Evolutionary conservation across 1,284 basidiomycete genomes (phyloP).

Genomic region (Malassezia sympodialis): DNA sequence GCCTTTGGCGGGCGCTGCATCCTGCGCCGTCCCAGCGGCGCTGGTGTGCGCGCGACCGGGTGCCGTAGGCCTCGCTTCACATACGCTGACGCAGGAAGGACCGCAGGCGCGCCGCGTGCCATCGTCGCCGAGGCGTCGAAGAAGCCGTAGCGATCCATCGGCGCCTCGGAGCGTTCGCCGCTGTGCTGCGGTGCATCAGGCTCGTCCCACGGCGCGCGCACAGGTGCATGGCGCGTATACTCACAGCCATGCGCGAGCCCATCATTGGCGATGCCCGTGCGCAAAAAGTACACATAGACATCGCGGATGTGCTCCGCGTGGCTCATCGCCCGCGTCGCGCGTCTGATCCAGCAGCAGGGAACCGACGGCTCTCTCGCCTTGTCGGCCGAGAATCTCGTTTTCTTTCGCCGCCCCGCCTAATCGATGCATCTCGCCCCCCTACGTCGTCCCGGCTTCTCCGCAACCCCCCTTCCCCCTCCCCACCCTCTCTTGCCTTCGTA

Average conservation of each 20-base stretch:
- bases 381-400: neutral
- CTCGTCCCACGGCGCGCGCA: conserved; percentile 24
- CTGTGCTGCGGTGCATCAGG: neutral
- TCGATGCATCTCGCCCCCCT: neutral
- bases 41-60: neutral
- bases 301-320: conserved; percentile 28
- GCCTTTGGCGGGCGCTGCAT: neutral
- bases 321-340: conserved; percentile 9
- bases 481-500: neutral
- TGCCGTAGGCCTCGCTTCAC: neutral
- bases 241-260: conserved; percentile 39
- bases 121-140: neutral
- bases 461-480: neutral
- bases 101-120: neutral
- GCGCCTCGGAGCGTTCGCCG: neutral
- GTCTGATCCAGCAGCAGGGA: neutral
- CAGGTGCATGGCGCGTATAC: conserved; percentile 33
- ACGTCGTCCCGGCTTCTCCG: neutral
- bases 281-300: conserved; percentile 38
- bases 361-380: neutral
- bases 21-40: neutral
- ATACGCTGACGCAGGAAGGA: neutral
- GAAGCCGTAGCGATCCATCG: conserved; percentile 15
- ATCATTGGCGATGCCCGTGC: conserved; percentile 31
- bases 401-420: neutral